Evolutionary conservation across 768 basidiomycete genomes (phyloP).

Genomic region (Leccinum longicurvipes): DNA sequence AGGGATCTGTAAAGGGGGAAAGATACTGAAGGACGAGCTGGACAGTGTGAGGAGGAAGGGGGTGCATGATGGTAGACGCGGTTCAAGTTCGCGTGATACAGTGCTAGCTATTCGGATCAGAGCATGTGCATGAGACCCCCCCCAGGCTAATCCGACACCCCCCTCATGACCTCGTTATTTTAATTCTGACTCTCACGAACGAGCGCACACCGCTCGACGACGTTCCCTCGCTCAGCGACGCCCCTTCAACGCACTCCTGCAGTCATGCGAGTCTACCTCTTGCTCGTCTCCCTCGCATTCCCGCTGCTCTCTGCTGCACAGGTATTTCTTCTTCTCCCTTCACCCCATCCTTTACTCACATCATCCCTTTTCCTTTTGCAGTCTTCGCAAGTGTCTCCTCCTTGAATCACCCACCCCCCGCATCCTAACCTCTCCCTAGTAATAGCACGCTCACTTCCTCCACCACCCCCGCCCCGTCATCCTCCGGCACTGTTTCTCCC

Average conservation of each 20-base stretch:
- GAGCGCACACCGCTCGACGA: not conserved
- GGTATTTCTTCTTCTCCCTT: conserved; percentile 18
- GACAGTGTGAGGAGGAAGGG: conserved; percentile 37
- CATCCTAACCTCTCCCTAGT: conserved; percentile 40
- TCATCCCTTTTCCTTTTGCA: conserved; percentile 2
- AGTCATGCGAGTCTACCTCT: conserved; percentile 30
- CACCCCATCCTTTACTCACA: not conserved
- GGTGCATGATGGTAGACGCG: conserved; percentile 35
- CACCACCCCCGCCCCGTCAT: conserved; percentile 43
- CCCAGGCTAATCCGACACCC: conserved; percentile 7
- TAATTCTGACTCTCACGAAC: conserved; percentile 8
- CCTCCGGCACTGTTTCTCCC: conserved; percentile 19
- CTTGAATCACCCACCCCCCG: conserved; percentile 18
- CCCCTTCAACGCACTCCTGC: not conserved
- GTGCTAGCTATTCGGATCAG: too few species aligned
- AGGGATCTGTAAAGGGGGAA: conserved; percentile 43
- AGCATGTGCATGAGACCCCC: conserved; percentile 18
- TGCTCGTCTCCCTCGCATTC: conserved; percentile 32
- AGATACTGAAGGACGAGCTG: conserved; percentile 56
- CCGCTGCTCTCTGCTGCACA: conserved; percentile 30
- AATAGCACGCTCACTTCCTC: conserved; percentile 42
- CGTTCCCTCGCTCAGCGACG: not conserved
- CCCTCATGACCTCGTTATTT: conserved; percentile 10
- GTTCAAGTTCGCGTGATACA: too few species aligned
- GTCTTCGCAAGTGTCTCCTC: conserved; percentile 39